Evolutionary conservation across 768 basidiomycete genomes (phyloP).

Genomic region (Chalciporus sphaerocephalus): DNA sequence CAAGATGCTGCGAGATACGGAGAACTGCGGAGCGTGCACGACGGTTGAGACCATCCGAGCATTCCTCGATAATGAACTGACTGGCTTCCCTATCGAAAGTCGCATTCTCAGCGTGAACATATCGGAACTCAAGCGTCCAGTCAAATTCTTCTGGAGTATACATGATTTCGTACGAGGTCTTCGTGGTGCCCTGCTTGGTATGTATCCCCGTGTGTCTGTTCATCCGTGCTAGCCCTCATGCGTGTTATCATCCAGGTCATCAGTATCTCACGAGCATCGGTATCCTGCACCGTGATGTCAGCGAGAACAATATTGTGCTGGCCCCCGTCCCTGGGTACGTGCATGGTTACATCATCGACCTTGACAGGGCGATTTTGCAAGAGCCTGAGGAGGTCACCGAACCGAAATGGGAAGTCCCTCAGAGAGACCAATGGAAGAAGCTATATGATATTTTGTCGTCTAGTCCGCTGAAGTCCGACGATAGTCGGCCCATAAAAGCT

Average conservation of each 20-base stretch:
- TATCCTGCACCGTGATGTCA: constrained; percentile 33
- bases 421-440: too few species aligned
- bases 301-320: constrained; percentile 34
- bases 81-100: neutral
- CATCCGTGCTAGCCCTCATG: neutral
- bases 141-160: constrained; percentile 14
- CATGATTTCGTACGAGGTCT: constrained; percentile 19
- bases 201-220: neutral
- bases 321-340: constrained; percentile 5
- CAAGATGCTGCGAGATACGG: too few species aligned
- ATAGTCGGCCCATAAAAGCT: too few species aligned
- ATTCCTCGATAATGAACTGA: neutral
- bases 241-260: constrained; percentile 12
- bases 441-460: too few species aligned
- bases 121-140: constrained; percentile 8
- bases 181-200: constrained; percentile 13
- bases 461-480: too few species aligned
- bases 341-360: constrained; percentile 30
- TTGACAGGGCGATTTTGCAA: constrained; percentile 19
- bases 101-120: neutral
- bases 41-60: too few species aligned
- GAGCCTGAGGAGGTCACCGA: neutral
- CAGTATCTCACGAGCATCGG: constrained; percentile 13
- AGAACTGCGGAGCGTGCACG: too few species aligned
- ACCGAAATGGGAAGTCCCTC: too few species aligned